Conservation (phyloP, 1,139 yeast species). For the Yamadazyma membranifaciens region DNA sequence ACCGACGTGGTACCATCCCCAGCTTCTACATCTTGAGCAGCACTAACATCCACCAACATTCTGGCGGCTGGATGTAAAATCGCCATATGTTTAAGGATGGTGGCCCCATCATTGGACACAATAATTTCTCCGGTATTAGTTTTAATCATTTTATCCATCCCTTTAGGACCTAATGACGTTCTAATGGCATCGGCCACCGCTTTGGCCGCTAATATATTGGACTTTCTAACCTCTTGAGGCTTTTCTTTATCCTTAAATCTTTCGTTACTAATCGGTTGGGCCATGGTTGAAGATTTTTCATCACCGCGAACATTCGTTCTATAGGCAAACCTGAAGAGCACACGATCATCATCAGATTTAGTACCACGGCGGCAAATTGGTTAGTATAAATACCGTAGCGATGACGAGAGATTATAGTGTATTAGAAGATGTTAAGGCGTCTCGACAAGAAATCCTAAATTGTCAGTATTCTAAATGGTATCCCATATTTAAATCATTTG, state of each 20-base stretch:
- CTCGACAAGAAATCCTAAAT: slow-evolving; percentile 53
- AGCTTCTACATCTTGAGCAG: slow-evolving; percentile 97
- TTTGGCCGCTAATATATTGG: slow-evolving; percentile 91
- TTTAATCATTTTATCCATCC: slow-evolving; percentile 99
- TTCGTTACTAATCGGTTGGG: slow-evolving; percentile 59
- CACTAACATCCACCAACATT: slow-evolving; percentile 96
- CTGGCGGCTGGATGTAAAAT: slow-evolving; percentile 98
- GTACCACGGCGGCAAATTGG: no score
- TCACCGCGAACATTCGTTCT: slow-evolving; percentile 1
- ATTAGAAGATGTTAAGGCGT: slow-evolving; percentile 37
- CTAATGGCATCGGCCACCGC: slow-evolving; percentile 98
- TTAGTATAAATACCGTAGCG: no score
- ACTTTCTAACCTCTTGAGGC: slow-evolving; percentile 94
- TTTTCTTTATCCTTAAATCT: slow-evolving; percentile 93
- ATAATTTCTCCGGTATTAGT: slow-evolving; percentile 90
- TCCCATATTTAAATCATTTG: slow-evolving; percentile 45
- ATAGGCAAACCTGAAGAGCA: not conserved
- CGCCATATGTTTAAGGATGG: slow-evolving; percentile 95
- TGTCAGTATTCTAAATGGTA: slow-evolving; percentile 82
- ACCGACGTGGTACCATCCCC: slow-evolving; percentile 99
- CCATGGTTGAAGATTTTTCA: slow-evolving; percentile 11
- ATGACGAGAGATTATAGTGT: slow-evolving; percentile 19
- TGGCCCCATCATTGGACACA: slow-evolving; percentile 97
- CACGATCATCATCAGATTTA: not conserved
- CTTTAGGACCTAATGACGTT: slow-evolving; percentile 96